Conservation (phyloP, 805 yeast species). For the Aciculoconidium aculeatum region DNA sequence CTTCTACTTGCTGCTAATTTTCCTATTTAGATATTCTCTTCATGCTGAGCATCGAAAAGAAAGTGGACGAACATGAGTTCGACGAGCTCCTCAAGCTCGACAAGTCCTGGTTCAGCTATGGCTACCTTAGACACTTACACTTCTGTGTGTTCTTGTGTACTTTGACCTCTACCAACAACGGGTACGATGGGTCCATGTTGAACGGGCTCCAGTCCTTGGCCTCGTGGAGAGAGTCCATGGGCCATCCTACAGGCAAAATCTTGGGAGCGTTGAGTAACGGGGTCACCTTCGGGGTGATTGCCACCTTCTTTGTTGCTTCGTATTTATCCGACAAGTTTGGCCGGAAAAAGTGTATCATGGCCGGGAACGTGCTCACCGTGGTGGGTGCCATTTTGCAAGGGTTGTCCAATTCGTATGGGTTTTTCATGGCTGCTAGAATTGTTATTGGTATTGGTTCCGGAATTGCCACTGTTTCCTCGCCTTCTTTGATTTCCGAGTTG, state of each 20-base stretch:
- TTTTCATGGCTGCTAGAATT: constrained; percentile 41
- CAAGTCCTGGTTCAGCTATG: constrained; percentile 27
- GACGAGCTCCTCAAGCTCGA: constrained; percentile 11
- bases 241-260: constrained; percentile 14
- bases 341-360: constrained; percentile 25
- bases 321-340: constrained; percentile 34
- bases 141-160: constrained; percentile 35
- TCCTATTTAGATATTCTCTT: too few relatives aligned
- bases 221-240: constrained; percentile 35
- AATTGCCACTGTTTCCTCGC: constrained; percentile 38
- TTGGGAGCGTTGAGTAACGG: constrained; percentile 20
- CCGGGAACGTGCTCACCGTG: constrained; percentile 21
- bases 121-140: constrained; percentile 34
- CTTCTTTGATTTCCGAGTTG: constrained; percentile 46
- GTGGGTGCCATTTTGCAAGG: constrained; percentile 37
- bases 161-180: constrained; percentile 40
- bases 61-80: too few relatives aligned
- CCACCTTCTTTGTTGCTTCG: constrained; percentile 24
- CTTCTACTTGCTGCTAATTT: too few relatives aligned
- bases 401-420: constrained; percentile 25
- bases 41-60: too few relatives aligned
- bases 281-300: constrained; percentile 30
- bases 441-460: constrained; percentile 44
- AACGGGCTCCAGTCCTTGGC: constrained; percentile 45
- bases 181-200: constrained; percentile 30